Percentiles rank a stretch among this genome's conserved stretches.
phyloP scores from a whole-genome alignment of 2,329 filamentous ascomycete species.

The Sphaerostilbella broomeana region DNA sequence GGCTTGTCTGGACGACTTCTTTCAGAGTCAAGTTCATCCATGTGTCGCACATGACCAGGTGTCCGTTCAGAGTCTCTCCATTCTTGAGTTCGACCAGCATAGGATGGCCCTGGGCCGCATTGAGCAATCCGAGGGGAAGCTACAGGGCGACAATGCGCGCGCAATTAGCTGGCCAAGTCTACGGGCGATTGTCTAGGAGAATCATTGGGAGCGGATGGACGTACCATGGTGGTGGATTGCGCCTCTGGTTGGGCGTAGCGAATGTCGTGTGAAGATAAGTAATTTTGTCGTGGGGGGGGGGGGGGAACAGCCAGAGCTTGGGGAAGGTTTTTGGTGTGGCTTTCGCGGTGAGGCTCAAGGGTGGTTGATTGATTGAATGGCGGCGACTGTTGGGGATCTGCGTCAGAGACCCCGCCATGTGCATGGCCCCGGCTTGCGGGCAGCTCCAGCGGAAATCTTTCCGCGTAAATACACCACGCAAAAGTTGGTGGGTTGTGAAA shows the following conservation, averaged over 20 bases:
- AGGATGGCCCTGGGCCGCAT: slow-evolving; percentile 91
- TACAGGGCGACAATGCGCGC: slow-evolving; percentile 28
- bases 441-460: slow-evolving; percentile 9
- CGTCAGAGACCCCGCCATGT: slow-evolving; percentile 20
- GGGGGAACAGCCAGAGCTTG: background rate
- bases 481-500: too few species aligned
- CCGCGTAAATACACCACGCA: slow-evolving; percentile 6
- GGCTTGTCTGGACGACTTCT: slow-evolving; percentile 93
- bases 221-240: slow-evolving; percentile 10
- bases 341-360: slow-evolving; percentile 3
- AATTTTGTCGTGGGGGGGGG: too few species aligned
- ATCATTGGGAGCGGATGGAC: background rate
- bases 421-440: slow-evolving; percentile 23
- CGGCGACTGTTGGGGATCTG: too few species aligned
- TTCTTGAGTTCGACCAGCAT: slow-evolving; percentile 98
- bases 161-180: slow-evolving; percentile 15
- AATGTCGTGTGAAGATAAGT: background rate
- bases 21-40: slow-evolving; percentile 99
- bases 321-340: too few species aligned
- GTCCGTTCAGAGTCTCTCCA: slow-evolving; percentile 93
- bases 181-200: too few species aligned
- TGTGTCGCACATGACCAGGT: slow-evolving; percentile 93
- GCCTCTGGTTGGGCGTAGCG: slow-evolving; percentile 6
- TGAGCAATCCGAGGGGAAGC: slow-evolving; percentile 76
- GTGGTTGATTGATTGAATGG: too few species aligned